Evolutionary conservation across 352 stramenopile species (phyloP).

Genomic region (Phytopythium delawarense): DNA sequence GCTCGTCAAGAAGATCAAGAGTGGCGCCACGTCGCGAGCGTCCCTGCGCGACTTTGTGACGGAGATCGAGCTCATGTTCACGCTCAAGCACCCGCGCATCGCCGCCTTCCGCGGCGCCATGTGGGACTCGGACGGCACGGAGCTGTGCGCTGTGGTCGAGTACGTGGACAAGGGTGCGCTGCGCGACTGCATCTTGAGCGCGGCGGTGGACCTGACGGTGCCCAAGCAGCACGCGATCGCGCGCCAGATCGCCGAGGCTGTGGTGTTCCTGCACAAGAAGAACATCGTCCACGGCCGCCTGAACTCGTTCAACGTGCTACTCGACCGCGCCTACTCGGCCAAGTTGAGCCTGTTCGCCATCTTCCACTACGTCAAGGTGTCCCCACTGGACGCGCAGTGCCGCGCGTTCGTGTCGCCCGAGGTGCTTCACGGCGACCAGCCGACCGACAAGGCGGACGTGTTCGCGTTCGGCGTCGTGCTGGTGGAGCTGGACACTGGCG

Average conservation of each 20-base stretch:
- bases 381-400: slow-evolving; percentile 60
- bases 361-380: slow-evolving; percentile 76
- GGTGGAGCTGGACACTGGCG: slow-evolving; percentile 69
- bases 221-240: slow-evolving; percentile 68
- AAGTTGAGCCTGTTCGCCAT: slow-evolving; percentile 78
- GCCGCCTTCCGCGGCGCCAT: slow-evolving; percentile 68
- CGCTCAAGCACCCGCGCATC: slow-evolving; percentile 62
- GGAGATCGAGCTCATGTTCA: slow-evolving; percentile 77
- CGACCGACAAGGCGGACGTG: slow-evolving; percentile 65
- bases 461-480: slow-evolving; percentile 78
- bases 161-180: slow-evolving; percentile 61
- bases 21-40: slow-evolving; percentile 53
- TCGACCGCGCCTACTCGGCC: slow-evolving; percentile 58
- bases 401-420: slow-evolving; percentile 68
- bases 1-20: slow-evolving; percentile 83
- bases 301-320: slow-evolving; percentile 73
- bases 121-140: slow-evolving; percentile 65
- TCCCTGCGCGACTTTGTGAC: slow-evolving; percentile 72
- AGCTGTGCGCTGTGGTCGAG: slow-evolving; percentile 72
- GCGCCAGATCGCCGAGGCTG: slow-evolving; percentile 61
- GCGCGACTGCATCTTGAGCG: slow-evolving; percentile 48
- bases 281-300: slow-evolving; percentile 73
- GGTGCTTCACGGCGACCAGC: slow-evolving; percentile 62
- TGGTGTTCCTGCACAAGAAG: slow-evolving; percentile 62
- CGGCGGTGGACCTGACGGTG: slow-evolving; percentile 30